Conservation (phyloP, 495 filamentous ascomycete species). For the Durotheca rogersii region DNA sequence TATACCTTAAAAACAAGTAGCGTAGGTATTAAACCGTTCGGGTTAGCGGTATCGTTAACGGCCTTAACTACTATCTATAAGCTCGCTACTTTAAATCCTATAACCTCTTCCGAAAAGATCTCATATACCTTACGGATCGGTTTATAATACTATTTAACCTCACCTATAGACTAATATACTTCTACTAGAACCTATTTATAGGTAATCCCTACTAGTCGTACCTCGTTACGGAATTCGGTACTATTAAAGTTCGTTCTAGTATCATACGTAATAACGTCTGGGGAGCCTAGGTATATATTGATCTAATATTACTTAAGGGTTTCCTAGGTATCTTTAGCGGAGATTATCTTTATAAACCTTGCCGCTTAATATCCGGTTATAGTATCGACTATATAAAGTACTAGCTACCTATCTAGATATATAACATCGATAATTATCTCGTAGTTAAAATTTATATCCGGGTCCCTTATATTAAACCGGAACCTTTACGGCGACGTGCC, state of each 20-base stretch:
- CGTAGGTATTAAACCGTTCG: too few relatives aligned
- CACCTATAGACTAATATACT: constrained; percentile 27
- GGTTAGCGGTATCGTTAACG: too few relatives aligned
- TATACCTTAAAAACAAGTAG: too few relatives aligned
- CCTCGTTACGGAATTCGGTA: constrained; percentile 25
- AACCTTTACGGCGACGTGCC: too few relatives aligned
- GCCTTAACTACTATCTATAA: constrained; percentile 32
- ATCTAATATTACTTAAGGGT: constrained; percentile 28
- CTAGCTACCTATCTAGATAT: constrained; percentile 12
- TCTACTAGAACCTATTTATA: constrained; percentile 22
- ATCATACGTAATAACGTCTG: constrained; percentile 22
- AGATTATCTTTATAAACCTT: constrained; percentile 16
- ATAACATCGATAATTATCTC: constrained; percentile 21
- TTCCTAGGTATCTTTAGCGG: constrained; percentile 24
- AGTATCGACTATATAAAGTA: constrained; percentile 9
- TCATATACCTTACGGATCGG: too few relatives aligned
- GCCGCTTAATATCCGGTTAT: constrained; percentile 17
- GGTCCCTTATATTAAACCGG: constrained; percentile 13
- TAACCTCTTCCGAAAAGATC: constrained; percentile 25
- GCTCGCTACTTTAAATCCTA: background rate
- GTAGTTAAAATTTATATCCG: constrained; percentile 24
- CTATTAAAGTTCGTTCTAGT: constrained; percentile 32
- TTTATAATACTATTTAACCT: constrained; percentile 27
- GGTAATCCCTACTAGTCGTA: background rate
- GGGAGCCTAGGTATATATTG: constrained; percentile 32